A percentile compares a stretch with the other conserved stretches of the same genome.
These are phyloP conservation scores for Cyberlindnera samutprakarnensis DNA, from an alignment of 805 yeast genomes.

Conservation along the genomic window DNA sequence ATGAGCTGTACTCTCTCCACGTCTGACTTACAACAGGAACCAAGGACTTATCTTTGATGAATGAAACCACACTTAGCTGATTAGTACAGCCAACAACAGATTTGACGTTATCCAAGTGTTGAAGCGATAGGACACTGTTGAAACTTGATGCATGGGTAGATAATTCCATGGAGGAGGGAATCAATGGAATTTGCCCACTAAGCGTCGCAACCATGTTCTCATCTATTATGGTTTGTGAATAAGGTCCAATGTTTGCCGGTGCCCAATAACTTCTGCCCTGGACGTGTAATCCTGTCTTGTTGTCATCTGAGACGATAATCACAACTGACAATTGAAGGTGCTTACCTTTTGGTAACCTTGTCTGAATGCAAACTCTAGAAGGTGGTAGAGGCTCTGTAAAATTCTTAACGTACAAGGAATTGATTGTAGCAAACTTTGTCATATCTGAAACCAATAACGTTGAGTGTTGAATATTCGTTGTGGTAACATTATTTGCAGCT, in stretches of 20 bases:
- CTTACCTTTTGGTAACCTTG: conserved; percentile 33
- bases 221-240: conserved; percentile 74
- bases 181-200: conserved; percentile 88
- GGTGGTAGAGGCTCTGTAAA: conserved; percentile 73
- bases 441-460: conserved; percentile 58
- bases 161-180: conserved; percentile 64
- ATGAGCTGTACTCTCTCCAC: conserved; percentile 39
- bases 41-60: conserved; percentile 31
- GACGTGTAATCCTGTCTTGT: conserved; percentile 73
- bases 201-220: conserved; percentile 44
- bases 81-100: conserved; percentile 39
- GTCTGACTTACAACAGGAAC: conserved; percentile 27
- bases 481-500: conserved; percentile 22
- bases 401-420: conserved; percentile 46
- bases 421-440: conserved; percentile 54
- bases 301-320: conserved; percentile 27
- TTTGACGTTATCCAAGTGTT: conserved; percentile 64
- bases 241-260: conserved; percentile 96
- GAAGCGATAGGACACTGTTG: conserved; percentile 54
- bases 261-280: conserved; percentile 97
- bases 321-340: conserved; percentile 56
- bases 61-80: conserved; percentile 48
- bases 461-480: conserved; percentile 48
- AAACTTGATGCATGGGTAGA: conserved; percentile 15
- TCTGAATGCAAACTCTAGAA: conserved; percentile 76